Percentiles rank a stretch among this genome's conserved stretches.
phyloP scores from a whole-genome alignment of 164 flowering plant species.

The Vitis riparia region DNA sequence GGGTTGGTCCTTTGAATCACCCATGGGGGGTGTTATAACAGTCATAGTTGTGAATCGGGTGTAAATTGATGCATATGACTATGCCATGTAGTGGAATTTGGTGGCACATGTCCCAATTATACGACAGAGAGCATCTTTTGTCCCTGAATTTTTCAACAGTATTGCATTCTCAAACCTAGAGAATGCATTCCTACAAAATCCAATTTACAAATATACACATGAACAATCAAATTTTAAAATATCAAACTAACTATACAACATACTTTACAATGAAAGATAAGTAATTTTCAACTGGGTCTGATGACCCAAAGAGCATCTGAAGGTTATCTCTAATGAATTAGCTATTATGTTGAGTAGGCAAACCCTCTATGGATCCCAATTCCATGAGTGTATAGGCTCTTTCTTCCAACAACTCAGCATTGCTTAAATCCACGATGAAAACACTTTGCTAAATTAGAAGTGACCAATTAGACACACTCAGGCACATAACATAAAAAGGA shows the following conservation, averaged over 20 bases:
- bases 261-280: slow-evolving; percentile 77
- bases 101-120: slow-evolving; percentile 86
- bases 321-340: slow-evolving; percentile 90
- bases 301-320: slow-evolving; percentile 75
- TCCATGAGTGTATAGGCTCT: slow-evolving; percentile 58
- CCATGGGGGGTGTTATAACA: slow-evolving; percentile 67
- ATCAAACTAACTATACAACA: slow-evolving; percentile 23
- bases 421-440: slow-evolving; percentile 34
- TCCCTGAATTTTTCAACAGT: slow-evolving; percentile 62
- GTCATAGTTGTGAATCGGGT: slow-evolving; percentile 83
- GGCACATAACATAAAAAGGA: background rate
- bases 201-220: background rate
- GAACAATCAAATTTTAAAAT: background rate
- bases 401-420: slow-evolving; percentile 54
- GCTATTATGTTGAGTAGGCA: slow-evolving; percentile 72
- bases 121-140: slow-evolving; percentile 80
- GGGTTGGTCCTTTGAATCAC: slow-evolving; percentile 77
- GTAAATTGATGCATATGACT: slow-evolving; percentile 86
- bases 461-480: no score
- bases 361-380: slow-evolving; percentile 84
- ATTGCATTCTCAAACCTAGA: slow-evolving; percentile 72
- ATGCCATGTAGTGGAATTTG: slow-evolving; percentile 70
- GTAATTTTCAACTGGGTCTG: slow-evolving; percentile 82
- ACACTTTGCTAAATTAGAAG: background rate
- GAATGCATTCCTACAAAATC: slow-evolving; percentile 57